Evolutionary conservation across 2,329 filamentous ascomycete species (phyloP), one percentile per base, ranked within the genome.

Genomic region (Zopfia rhizophila): DNA sequence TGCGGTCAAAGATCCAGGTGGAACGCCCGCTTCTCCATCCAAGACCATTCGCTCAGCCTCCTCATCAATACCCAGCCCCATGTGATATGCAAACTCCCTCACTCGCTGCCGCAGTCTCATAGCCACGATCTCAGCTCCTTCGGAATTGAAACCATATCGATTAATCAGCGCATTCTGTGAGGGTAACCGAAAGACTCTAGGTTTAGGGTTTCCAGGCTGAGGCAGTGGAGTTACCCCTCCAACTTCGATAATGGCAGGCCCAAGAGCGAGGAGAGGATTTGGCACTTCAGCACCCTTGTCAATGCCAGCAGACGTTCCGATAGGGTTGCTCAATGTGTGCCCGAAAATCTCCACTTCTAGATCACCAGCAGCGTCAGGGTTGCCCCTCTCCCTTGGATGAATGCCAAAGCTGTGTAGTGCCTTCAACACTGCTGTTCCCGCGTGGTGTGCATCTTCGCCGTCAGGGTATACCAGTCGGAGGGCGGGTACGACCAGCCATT

Each of bases 261-360:
- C 94, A 3, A 97, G 77, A 6, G 86, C 90, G 66, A 97, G 89
- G 24, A 99, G 79, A 11, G 87, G 82, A 61, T 93, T 89, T 1
- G 92, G 89, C 41, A 97, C 87, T 52, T 96, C 90, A 41, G 87
- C 94, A 65, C 96, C 84, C 78, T 99, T 97, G 77, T 97, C 94
- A 30, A 99, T 85, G 7, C 94, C 94, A 4, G 91, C 94, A n/a
- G 91, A 95, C 53, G 95, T 96, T 45, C 89, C 94, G 61, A 99
- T 86, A 1, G 94, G 94, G 73, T 97, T 97, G 61, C 83, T 79
- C 33, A 99, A 75, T 3, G 77, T 80, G 51, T 88, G 83, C 24
- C 89, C 91, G 68, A 96, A 97, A 14, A 97, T 86, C 38, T 84
- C 78, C 7, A 84, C 79, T 35, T 74, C 72, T 36, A 87, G 65